Conservation (phyloP, 139 green algal genomes). For the Chlorella sorokiniana region DNA sequence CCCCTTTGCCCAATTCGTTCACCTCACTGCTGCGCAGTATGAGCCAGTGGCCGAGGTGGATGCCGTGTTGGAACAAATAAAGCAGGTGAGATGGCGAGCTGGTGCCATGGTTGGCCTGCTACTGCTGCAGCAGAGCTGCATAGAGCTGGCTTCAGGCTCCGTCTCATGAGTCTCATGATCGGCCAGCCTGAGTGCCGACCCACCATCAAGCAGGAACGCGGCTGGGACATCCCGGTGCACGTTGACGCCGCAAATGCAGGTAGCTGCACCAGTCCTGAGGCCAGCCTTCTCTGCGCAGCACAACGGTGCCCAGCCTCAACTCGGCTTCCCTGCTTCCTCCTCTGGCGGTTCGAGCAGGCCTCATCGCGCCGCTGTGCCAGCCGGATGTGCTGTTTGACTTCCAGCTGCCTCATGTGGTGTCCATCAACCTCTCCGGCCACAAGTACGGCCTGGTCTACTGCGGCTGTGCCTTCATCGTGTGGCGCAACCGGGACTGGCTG, state of each 20-base stretch:
- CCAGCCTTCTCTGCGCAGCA: too few relatives aligned
- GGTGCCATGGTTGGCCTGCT: background rate
- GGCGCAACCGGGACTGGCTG: constrained; percentile 39
- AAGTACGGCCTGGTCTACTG: constrained; percentile 67
- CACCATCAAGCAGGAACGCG: constrained; percentile 44
- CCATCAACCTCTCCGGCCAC: constrained; percentile 70
- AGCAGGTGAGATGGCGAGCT: background rate
- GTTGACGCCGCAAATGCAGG: constrained; percentile 62
- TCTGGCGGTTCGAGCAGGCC: background rate
- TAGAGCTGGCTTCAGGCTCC: too few relatives aligned
- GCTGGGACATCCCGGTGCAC: constrained; percentile 60
- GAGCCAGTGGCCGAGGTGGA: constrained; percentile 60
- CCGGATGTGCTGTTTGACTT: constrained; percentile 69
- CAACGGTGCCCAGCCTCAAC: background rate
- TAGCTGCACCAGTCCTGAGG: constrained; percentile 23
- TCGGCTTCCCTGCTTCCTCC: background rate
- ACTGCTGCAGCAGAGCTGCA: background rate
- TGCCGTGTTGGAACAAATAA: constrained; percentile 34
- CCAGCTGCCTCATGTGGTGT: constrained; percentile 56
- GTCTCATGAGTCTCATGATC: background rate
- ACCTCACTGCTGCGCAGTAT: too few relatives aligned
- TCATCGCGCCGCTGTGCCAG: constrained; percentile 47
- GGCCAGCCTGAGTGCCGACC: too few relatives aligned
- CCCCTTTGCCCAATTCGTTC: too few relatives aligned
- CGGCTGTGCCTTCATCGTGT: constrained; percentile 69